Conservation (phyloP, 495 filamentous ascomycete species). For the Aspergillus carlsbadensis region DNA sequence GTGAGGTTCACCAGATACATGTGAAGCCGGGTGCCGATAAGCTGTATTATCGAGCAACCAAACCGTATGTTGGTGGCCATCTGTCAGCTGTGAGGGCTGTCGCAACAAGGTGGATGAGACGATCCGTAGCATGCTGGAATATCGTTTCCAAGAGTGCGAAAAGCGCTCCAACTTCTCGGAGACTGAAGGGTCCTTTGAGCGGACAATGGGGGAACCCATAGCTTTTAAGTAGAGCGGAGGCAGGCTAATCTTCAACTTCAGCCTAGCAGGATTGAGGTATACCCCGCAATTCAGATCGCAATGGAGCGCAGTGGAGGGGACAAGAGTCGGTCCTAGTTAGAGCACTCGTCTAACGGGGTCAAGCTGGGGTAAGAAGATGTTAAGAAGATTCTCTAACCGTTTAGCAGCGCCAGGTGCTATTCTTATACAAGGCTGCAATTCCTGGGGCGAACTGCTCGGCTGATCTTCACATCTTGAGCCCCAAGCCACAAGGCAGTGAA, state of each 20-base stretch:
- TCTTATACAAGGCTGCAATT: constrained; percentile 6
- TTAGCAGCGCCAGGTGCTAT: background rate
- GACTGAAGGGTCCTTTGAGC: constrained; percentile 9
- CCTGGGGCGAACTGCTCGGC: constrained; percentile 3
- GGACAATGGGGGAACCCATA: constrained; percentile 7
- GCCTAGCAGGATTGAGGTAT: background rate
- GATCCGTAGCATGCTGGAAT: constrained; percentile 31
- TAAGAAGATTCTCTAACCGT: background rate
- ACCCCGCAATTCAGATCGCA: constrained; percentile 1
- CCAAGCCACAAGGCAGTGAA: constrained; percentile 22
- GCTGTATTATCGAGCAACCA: constrained; percentile 94
- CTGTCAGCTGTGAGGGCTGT: constrained; percentile 33
- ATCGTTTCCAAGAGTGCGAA: constrained; percentile 23
- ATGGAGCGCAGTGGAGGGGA: too few species aligned
- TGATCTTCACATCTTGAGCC: constrained; percentile 15
- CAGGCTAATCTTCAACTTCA: background rate
- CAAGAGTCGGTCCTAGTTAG: background rate
- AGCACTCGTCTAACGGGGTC: background rate
- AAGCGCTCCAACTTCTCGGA: constrained; percentile 9
- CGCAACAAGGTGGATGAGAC: constrained; percentile 28
- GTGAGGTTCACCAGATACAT: constrained; percentile 26
- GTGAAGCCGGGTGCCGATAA: constrained; percentile 49
- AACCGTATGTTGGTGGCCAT: constrained; percentile 60
- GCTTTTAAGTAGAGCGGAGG: constrained; percentile 1
- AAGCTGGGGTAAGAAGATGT: background rate